phyloP scores from a whole-genome alignment of 2,329 filamentous ascomycete species.

The Fragosphaeria purpurea region DNA sequence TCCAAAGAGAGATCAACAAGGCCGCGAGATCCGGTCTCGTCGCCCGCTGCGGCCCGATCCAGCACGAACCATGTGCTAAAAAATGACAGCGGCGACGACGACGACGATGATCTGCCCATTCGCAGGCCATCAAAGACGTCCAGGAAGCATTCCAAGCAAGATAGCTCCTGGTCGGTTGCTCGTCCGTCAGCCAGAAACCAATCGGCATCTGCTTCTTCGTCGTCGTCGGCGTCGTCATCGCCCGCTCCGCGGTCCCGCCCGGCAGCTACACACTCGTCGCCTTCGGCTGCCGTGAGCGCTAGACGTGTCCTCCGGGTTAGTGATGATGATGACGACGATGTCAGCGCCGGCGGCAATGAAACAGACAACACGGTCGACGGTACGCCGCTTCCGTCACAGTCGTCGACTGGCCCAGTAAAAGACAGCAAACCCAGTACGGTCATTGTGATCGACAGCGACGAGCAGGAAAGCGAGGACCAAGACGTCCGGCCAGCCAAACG shows the following conservation, averaged over 20 bases:
- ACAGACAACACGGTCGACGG: background rate
- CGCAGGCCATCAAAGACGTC: background rate
- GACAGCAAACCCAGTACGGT: no score
- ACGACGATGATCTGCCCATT: slow-evolving; percentile 7
- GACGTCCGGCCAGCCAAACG: slow-evolving; percentile 9
- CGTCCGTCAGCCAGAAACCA: background rate
- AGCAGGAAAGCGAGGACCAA: slow-evolving; percentile 1
- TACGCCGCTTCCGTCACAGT: no score
- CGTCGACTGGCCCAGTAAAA: no score
- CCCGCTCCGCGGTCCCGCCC: background rate
- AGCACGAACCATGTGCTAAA: background rate
- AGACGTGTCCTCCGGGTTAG: background rate
- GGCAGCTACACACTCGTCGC: background rate
- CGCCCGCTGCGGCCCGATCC: background rate
- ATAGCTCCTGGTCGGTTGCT: background rate
- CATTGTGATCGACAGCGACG: background rate
- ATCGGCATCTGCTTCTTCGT: background rate
- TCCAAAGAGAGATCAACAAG: background rate
- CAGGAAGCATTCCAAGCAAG: background rate
- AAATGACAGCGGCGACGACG: background rate
- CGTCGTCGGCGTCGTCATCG: background rate
- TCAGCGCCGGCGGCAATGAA: background rate
- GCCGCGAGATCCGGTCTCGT: background rate
- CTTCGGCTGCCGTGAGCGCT: background rate
- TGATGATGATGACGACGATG: background rate